Base-by-base conservation (phyloP, 2,329 filamentous ascomycete genomes). In the Ophiognomonia clavigignenti-juglandacearum region DNA sequence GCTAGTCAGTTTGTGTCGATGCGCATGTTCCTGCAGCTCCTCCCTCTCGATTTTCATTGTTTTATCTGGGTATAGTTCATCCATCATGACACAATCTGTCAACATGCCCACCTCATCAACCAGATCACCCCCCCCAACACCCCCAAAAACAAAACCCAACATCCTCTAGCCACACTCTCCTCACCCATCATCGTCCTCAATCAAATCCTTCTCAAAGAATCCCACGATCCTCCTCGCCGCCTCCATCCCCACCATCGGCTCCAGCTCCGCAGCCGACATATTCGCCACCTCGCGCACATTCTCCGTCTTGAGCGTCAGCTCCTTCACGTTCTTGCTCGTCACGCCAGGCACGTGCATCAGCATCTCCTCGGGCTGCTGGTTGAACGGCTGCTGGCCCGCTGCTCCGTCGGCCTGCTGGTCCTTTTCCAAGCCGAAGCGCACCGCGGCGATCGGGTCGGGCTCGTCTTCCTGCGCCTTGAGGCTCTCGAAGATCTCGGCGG, bases 401-500 rank as follows among this genome's bases (percentile, higher is more conserved):
- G 69, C 74, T n/a, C n/a, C n/a, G n/a, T n/a, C n/a, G n/a, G n/a
- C n/a, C n/a, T n/a, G n/a, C 62, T 80, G 72, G 42, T 75, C 72
- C 55, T 73, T 77, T 22, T 88, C 83, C 1, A 98, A 71, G 0
- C 93, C 93, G 2, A 91, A 80, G 50, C 86, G 82, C 7, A 96
- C 90, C 0, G 93, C 93, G 3, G 82, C 82, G 29, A 95, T 77
- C 1, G 93, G 93, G 63, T 98, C 91, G 0, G 93, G 93, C 66
- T 98, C 93, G 3, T 84, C 75, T 57, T 92, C 86, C 58, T 90
- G 85, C 55, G 89, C 86, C 71, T 98, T 98, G 45, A 98, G 78
- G 55, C 89, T 85, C 58, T 91, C 85, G 63, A 98, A 97, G 53
- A 98, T 97, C 70, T 97, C 91, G 1, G 93, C 93, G 1, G 93